These are phyloP conservation scores for Pythium sukuiense DNA, from an alignment of 352 stramenopile species.

Conservation along the genomic window DNA sequence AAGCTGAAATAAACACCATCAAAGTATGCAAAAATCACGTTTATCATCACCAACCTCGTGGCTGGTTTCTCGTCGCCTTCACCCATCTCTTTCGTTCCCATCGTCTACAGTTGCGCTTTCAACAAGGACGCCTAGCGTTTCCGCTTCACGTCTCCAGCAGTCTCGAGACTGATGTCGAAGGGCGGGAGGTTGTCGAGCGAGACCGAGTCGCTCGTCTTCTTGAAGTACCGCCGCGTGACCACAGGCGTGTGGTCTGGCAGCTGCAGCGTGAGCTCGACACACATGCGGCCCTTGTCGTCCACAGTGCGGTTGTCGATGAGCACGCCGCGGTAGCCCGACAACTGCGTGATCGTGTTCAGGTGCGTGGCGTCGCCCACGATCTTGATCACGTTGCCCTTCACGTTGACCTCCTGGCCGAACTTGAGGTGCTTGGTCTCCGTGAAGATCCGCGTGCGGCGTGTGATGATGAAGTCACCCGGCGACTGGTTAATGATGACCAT, in stretches of 20 bases:
- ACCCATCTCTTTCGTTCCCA: not conserved
- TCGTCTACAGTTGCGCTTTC: not conserved
- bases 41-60: not conserved
- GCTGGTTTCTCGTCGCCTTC: not conserved
- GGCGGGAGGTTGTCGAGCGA: slow-evolving; percentile 86
- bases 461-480: slow-evolving; percentile 84
- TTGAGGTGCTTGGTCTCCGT: slow-evolving; percentile 88
- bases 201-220: slow-evolving; percentile 86
- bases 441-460: slow-evolving; percentile 86
- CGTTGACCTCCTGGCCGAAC: slow-evolving; percentile 85
- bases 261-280: slow-evolving; percentile 75
- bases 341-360: slow-evolving; percentile 79
- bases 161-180: slow-evolving; percentile 86
- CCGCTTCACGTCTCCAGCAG: slow-evolving; percentile 79
- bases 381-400: slow-evolving; percentile 88
- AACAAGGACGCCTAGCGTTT: slow-evolving; percentile 54
- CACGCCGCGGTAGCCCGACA: slow-evolving; percentile 76
- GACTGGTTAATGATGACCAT: slow-evolving; percentile 90
- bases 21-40: slow-evolving; percentile 1
- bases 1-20: not conserved
- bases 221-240: slow-evolving; percentile 84
- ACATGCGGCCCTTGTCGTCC: slow-evolving; percentile 78
- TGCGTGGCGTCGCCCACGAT: slow-evolving; percentile 71
- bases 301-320: slow-evolving; percentile 74
- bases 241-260: slow-evolving; percentile 74